Percentiles rank a stretch among this genome's conserved stretches.
phyloP scores from a whole-genome alignment of 2,329 filamentous ascomycete species.

The Annulohypoxylon truncatum region DNA sequence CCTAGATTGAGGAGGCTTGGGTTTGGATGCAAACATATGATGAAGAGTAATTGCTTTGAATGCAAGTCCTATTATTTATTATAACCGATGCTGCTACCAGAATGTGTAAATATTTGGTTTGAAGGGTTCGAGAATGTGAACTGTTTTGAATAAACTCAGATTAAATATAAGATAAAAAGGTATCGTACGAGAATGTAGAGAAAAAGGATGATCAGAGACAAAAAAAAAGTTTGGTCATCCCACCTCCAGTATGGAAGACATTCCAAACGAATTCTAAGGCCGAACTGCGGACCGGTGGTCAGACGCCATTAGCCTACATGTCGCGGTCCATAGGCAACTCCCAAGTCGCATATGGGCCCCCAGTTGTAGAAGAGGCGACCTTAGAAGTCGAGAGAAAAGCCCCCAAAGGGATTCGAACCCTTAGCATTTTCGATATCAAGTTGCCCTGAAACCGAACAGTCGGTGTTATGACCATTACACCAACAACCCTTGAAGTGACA shows the following conservation, averaged over 20 bases:
- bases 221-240: conserved; percentile 4
- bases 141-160: too few relatives aligned
- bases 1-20: too few relatives aligned
- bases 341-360: conserved; percentile 1
- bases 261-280: neutral
- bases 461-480: conserved; percentile 13
- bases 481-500: neutral
- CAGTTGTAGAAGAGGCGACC: conserved; percentile 1
- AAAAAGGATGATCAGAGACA: neutral
- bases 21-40: too few relatives aligned
- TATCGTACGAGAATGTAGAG: neutral
- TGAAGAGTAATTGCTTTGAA: too few relatives aligned
- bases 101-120: too few relatives aligned
- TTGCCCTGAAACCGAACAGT: neutral
- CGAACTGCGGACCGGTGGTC: neutral
- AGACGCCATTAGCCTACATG: neutral
- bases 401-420: conserved; percentile 22
- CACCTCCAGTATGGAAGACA: neutral
- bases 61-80: too few relatives aligned
- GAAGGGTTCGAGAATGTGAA: too few relatives aligned
- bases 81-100: too few relatives aligned
- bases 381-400: neutral
- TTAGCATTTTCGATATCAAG: neutral
- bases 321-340: neutral
- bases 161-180: neutral